phyloP scores from a whole-genome alignment of 768 basidiomycete genomes.

The Phlebiopsis flavidoalba region DNA sequence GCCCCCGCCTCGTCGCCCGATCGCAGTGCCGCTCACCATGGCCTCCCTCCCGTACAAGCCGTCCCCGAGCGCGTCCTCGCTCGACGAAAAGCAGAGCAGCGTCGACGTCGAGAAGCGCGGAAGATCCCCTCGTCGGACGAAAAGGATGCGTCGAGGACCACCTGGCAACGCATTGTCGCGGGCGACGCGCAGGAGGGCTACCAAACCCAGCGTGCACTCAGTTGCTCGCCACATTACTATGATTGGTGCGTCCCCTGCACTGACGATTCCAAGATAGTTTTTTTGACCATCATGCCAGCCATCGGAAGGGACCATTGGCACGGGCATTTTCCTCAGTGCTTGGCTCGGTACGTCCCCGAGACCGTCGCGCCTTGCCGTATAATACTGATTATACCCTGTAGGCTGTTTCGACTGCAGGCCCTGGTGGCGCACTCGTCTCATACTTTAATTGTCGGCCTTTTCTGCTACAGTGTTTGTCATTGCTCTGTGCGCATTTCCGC shows the following conservation, averaged over 20 bases:
- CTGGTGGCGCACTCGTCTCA: constrained; percentile 56
- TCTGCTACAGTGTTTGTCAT: constrained; percentile 60
- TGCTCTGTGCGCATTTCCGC: constrained; percentile 34
- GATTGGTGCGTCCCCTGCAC: constrained; percentile 28
- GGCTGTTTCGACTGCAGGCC: constrained; percentile 54
- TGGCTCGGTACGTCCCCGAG: constrained; percentile 34
- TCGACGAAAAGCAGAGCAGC: not conserved
- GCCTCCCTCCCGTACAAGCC: not conserved
- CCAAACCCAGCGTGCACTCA: constrained; percentile 35
- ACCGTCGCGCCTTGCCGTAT: not conserved
- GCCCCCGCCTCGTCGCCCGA: not conserved
- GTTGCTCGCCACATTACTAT: constrained; percentile 38
- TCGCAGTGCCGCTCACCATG: not conserved
- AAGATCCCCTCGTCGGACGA: not conserved
- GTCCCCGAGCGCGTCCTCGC: constrained; percentile 9
- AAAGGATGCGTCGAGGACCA: not conserved
- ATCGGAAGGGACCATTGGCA: constrained; percentile 57
- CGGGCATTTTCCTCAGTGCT: constrained; percentile 58
- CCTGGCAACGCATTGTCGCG: constrained; percentile 21
- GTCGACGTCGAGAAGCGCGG: constrained; percentile 1
- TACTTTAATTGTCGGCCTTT: constrained; percentile 55
- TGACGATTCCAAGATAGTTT: too few relatives aligned
- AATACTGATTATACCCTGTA: constrained; percentile 11
- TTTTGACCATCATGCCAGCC: constrained; percentile 25
- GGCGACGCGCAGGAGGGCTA: constrained; percentile 17